Conservation (phyloP, 129 eudicot species). For the Chrysanthemum lavandulifolium region DNA sequence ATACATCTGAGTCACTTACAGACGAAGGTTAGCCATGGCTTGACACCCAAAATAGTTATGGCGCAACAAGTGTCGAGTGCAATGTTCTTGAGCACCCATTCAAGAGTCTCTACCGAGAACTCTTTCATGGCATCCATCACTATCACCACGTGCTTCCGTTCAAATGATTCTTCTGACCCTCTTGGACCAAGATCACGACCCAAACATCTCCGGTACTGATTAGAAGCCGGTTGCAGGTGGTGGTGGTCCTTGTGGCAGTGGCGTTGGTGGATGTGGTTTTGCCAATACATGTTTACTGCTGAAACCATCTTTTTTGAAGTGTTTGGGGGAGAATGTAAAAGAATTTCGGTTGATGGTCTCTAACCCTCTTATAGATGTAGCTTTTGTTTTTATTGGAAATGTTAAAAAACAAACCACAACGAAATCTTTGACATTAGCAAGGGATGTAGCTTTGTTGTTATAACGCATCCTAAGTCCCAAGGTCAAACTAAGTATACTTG, state of each 20-base stretch:
- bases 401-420: slow-evolving; percentile 21
- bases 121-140: slow-evolving; percentile 62
- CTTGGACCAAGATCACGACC: slow-evolving; percentile 33
- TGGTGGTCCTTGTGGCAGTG: background rate
- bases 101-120: slow-evolving; percentile 47
- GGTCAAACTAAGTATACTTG: slow-evolving; percentile 26
- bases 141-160: slow-evolving; percentile 48
- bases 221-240: slow-evolving; percentile 14
- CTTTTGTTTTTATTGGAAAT: slow-evolving; percentile 21
- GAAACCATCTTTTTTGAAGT: slow-evolving; percentile 25
- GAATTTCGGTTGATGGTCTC: slow-evolving; percentile 7
- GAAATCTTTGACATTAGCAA: slow-evolving; percentile 25
- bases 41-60: slow-evolving; percentile 57
- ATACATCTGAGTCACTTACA: slow-evolving; percentile 28
- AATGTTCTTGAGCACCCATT: slow-evolving; percentile 60
- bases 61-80: slow-evolving; percentile 38
- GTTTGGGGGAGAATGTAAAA: slow-evolving; percentile 25
- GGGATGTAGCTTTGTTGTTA: slow-evolving; percentile 15
- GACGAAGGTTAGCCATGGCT: slow-evolving; percentile 66
- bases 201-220: slow-evolving; percentile 15
- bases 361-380: background rate
- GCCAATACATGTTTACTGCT: slow-evolving; percentile 15
- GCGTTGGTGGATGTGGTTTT: slow-evolving; percentile 14
- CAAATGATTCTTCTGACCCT: slow-evolving; percentile 26
- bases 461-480: slow-evolving; percentile 14